A percentile compares a stretch with the other conserved stretches of the same genome.
Conservation (phyloP, 768 basidiomycete species). For the Hemileccinum impolitum region DNA sequence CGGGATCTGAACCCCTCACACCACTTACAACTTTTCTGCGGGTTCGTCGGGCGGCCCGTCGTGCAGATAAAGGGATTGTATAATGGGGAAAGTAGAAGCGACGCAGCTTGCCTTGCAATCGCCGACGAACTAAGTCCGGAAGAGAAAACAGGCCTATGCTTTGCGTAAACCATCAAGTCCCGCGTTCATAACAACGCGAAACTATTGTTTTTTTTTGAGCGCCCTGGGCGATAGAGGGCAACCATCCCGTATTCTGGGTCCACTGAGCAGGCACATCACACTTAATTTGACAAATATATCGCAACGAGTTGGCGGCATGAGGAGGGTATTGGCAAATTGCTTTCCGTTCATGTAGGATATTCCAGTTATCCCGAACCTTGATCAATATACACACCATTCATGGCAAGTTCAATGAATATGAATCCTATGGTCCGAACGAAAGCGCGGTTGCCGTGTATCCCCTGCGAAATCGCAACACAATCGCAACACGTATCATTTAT, state of each 20-base stretch:
- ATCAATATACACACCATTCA: slow-evolving; percentile 10
- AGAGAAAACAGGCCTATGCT: neutral
- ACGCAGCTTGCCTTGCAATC: slow-evolving; percentile 7
- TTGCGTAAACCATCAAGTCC: slow-evolving; percentile 20
- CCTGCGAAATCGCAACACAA: neutral
- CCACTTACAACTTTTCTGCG: neutral
- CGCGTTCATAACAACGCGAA: slow-evolving; percentile 39
- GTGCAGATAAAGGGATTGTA: slow-evolving; percentile 7
- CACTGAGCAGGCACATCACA: slow-evolving; percentile 19
- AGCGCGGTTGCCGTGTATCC: neutral
- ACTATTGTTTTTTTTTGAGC: slow-evolving; percentile 48
- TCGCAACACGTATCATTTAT: neutral
- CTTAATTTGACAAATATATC: neutral
- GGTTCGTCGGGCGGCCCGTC: neutral
- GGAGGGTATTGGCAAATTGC: slow-evolving; percentile 11
- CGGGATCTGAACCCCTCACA: neutral
- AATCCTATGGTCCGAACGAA: neutral
- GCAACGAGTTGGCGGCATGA: neutral
- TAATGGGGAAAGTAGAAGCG: slow-evolving; percentile 8
- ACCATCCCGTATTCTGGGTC: neutral
- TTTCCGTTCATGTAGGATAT: slow-evolving; percentile 3
- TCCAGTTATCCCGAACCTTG: slow-evolving; percentile 9
- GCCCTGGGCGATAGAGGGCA: slow-evolving; percentile 14
- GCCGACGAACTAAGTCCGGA: slow-evolving; percentile 6
- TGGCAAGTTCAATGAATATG: slow-evolving; percentile 5